These are phyloP conservation scores for Leccinum angustisporum DNA, from an alignment of 1,284 basidiomycete species.

Conservation along the genomic window DNA sequence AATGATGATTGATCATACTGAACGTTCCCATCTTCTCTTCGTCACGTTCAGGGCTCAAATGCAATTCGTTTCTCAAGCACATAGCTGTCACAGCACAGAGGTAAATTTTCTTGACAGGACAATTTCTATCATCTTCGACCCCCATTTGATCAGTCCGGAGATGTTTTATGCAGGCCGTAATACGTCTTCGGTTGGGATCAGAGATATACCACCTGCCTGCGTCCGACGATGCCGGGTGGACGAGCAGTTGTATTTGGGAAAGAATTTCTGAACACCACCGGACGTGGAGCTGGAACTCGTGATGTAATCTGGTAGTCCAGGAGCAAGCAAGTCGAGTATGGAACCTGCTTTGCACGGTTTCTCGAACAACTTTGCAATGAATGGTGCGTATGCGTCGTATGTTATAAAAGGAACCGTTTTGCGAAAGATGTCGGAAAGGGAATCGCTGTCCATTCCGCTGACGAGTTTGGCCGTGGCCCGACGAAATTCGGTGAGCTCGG, in stretches of 20 bases:
- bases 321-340: neutral
- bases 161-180: neutral
- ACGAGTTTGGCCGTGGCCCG: neutral
- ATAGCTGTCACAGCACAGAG: neutral
- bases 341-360: neutral
- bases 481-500: neutral
- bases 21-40: conserved; percentile 16
- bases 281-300: neutral
- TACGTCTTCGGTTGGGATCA: neutral
- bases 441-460: neutral
- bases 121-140: neutral
- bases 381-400: neutral
- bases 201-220: neutral
- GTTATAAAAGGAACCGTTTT: neutral
- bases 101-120: neutral
- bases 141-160: neutral
- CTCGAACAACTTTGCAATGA: neutral
- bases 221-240: neutral
- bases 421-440: neutral
- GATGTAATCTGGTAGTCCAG: conserved; percentile 1
- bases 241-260: neutral
- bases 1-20: conserved; percentile 6
- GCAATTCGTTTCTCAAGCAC: neutral
- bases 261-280: neutral
- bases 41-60: conserved; percentile 10